Evolutionary conservation across 257 asterid species (phyloP), one percentile per base, ranked within the genome.

Genomic region (Primulina huaijiensis): DNA sequence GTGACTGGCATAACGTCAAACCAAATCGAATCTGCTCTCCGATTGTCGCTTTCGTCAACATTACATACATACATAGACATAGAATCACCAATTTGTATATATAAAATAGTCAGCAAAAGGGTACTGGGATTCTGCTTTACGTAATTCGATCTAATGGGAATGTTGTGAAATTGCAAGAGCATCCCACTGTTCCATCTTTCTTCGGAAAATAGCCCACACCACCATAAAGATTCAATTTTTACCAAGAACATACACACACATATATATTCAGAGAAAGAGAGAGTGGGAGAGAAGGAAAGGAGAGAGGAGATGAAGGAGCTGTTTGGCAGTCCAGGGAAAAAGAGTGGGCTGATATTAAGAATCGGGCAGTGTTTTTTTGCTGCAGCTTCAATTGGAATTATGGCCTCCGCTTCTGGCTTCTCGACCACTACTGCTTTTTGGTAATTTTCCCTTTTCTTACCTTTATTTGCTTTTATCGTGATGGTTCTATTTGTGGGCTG

Each of bases 321-420:
- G 77, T 86, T 90, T 77, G 98, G 98, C 58, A 76, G 90, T 64
- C 98, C 98, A 33, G 97, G 98, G 64, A 88, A 75, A 75, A 83
- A 82, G 71, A 92, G 98, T 79, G 96, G 98, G 79, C 72, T 84
- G 64, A 59, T 81, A 11, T 69, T 84, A 76, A 84, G 98, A 80
- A 69, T 85, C 38, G 89, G 92, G 17, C 98, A 90, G 77, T 84
- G 87, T 81, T 70, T 87, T 34, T 77, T 62, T 70, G 82, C 88
- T 5, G 86, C 79, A 67, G 82, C 78, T 69, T 81, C 97, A 67
- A 82, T 92, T 76, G 91, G 82, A 61, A 80, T 87, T 10, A 90
- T 90, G 98, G 90, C 90, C 50, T 80, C 97, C 65, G 89, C 97
- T 76, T 75, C 92, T 82, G 98, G 95, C 65, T 92, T 90, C 83